Evolutionary conservation across 352 stramenopile species (phyloP).

Genomic region (Pythium pyrilobum): DNA sequence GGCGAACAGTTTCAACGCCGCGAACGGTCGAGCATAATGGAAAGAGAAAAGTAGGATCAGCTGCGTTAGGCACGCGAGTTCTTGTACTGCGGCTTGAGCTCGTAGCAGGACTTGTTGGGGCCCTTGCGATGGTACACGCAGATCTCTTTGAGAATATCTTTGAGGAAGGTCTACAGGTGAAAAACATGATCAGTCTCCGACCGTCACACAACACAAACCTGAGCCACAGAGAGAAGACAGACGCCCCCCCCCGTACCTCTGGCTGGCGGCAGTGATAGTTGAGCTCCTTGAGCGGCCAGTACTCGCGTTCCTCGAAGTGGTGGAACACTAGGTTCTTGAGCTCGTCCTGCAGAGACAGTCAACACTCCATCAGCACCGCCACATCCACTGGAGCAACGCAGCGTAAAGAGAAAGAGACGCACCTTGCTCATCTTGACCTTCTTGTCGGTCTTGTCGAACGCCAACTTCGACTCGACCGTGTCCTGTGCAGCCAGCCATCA

Average conservation of each 20-base stretch:
- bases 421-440: constrained; percentile 91
- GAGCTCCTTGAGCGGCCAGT: constrained; percentile 85
- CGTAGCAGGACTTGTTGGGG: constrained; percentile 88
- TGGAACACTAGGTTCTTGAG: constrained; percentile 87
- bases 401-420: neutral
- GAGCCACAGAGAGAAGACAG: neutral
- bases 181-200: neutral
- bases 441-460: constrained; percentile 68
- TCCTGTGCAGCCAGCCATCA: constrained; percentile 4
- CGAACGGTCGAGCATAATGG: neutral
- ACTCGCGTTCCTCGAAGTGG: constrained; percentile 84
- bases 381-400: neutral
- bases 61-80: constrained; percentile 33
- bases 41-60: constrained; percentile 13
- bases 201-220: no score
- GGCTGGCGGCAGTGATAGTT: constrained; percentile 85
- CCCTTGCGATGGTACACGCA: constrained; percentile 86
- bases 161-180: constrained; percentile 66
- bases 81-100: constrained; percentile 88
- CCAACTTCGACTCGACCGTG: constrained; percentile 26
- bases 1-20: no score
- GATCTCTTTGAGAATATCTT: constrained; percentile 87
- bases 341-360: constrained; percentile 47
- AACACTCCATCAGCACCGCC: neutral
- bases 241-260: constrained; percentile 37